Evolutionary conservation across 257 asterid genomes (phyloP).

Genomic region (Solanum bulbocastanum): DNA sequence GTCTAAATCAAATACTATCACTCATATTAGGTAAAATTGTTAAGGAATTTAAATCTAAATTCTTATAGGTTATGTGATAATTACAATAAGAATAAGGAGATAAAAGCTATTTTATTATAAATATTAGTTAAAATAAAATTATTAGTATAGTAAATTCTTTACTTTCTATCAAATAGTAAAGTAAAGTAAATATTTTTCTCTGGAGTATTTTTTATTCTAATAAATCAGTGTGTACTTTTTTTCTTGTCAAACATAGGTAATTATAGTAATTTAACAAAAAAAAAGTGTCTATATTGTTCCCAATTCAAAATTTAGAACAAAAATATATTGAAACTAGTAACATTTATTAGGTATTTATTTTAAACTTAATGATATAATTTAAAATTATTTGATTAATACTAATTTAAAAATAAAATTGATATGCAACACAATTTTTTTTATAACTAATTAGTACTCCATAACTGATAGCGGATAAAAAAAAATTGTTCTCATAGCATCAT

Average conservation of each 20-base stretch:
- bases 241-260: neutral
- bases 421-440: too few species aligned
- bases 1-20: neutral
- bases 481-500: neutral
- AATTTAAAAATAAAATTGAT: too few species aligned
- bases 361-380: neutral
- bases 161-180: neutral
- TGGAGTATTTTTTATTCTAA: too few species aligned
- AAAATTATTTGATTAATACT: too few species aligned
- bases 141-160: neutral
- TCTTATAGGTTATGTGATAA: neutral
- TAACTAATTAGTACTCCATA: too few species aligned
- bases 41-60: neutral
- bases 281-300: neutral
- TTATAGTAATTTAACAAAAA: neutral
- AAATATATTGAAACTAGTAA: too few species aligned
- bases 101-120: neutral
- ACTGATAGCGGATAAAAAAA: too few species aligned
- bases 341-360: too few species aligned
- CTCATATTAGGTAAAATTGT: neutral
- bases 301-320: too few species aligned
- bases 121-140: neutral
- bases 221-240: neutral
- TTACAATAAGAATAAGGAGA: neutral
- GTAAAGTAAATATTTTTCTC: neutral